Conservation (phyloP, 371 early-diverging fungal species). For the Mortierella sp. region DNA sequence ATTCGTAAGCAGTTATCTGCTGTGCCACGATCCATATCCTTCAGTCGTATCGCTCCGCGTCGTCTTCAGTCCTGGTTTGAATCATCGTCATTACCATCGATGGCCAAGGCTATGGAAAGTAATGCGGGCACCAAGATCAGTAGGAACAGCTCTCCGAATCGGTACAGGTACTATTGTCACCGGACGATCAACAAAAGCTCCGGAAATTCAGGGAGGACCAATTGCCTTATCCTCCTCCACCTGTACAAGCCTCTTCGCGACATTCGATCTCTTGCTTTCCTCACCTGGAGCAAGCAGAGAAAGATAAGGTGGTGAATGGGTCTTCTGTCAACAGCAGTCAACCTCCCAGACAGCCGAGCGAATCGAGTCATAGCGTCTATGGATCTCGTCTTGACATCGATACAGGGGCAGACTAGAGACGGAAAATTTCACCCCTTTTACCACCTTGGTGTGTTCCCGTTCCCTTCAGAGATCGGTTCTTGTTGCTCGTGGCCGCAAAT, state of each 20-base stretch:
- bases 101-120: neutral
- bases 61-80: conserved; percentile 7
- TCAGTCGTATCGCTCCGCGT: conserved; percentile 2
- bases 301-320: conserved; percentile 14
- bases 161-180: conserved; percentile 4
- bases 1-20: neutral
- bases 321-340: neutral
- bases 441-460: too few species aligned
- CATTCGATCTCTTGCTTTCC: conserved; percentile 11
- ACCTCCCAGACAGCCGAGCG: neutral
- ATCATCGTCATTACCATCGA: neutral
- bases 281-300: conserved; percentile 17
- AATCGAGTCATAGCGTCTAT: too few species aligned
- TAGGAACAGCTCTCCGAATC: neutral
- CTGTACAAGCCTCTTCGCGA: conserved; percentile 1
- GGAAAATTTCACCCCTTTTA: too few species aligned
- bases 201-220: conserved; percentile 19
- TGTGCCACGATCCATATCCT: neutral
- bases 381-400: too few species aligned
- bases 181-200: conserved; percentile 11
- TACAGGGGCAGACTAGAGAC: too few species aligned
- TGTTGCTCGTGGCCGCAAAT: too few species aligned
- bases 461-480: too few species aligned
- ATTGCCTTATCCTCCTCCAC: conserved; percentile 31
- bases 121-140: neutral